Conservation (phyloP, 1,139 yeast genomes). For the Scheffersomyces segobiensis region DNA sequence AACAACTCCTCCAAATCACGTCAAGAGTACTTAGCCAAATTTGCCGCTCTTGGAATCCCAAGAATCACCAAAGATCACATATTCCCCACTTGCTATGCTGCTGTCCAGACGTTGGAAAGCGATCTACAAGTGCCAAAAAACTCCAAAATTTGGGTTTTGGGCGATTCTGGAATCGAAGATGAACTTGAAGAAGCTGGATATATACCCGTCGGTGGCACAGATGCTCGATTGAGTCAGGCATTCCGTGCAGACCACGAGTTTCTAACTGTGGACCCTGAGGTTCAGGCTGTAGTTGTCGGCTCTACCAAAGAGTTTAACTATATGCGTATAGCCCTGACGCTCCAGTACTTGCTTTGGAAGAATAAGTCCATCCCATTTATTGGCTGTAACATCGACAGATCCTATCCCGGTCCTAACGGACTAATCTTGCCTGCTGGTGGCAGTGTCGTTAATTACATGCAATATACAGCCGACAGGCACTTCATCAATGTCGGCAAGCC, state of each 20-base stretch:
- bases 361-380: conserved; percentile 36
- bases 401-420: conserved; percentile 44
- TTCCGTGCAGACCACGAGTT: conserved; percentile 47
- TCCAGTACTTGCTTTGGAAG: conserved; percentile 38
- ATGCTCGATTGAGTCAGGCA: conserved; percentile 29
- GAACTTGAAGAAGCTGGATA: conserved; percentile 73
- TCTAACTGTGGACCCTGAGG: conserved; percentile 42
- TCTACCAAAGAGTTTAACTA: conserved; percentile 41
- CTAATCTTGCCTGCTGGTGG: conserved; percentile 45
- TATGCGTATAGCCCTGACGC: conserved; percentile 38
- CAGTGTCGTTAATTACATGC: conserved; percentile 41
- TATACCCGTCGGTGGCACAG: conserved; percentile 73
- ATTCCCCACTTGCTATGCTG: conserved; percentile 43
- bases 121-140: conserved; percentile 22
- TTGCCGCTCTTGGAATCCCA: conserved; percentile 32
- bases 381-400: conserved; percentile 42
- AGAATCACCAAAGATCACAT: conserved; percentile 29
- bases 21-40: conserved; percentile 31
- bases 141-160: conserved; percentile 78
- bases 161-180: conserved; percentile 77
- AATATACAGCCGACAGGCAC: conserved; percentile 33
- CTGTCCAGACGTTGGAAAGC: conserved; percentile 27
- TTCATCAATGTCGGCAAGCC: conserved; percentile 44
- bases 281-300: conserved; percentile 43
- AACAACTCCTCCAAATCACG: conserved; percentile 44